A percentile compares a stretch with the other conserved stretches of the same genome.
These are phyloP conservation scores for Crassisporium funariophilum DNA, from an alignment of 768 basidiomycete species.

Conservation along the genomic window DNA sequence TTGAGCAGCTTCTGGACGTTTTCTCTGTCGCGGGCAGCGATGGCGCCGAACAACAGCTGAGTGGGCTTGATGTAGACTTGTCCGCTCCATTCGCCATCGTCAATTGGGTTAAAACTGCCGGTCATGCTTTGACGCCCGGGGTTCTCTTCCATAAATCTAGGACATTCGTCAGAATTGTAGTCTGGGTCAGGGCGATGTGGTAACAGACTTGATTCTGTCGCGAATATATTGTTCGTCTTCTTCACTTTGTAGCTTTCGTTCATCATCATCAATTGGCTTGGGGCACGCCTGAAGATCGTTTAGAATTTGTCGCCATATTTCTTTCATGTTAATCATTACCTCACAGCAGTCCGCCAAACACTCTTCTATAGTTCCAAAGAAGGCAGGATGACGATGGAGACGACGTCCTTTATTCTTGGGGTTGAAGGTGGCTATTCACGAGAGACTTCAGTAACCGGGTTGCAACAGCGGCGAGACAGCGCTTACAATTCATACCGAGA, in stretches of 20 bases:
- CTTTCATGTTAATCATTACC: slow-evolving; percentile 29
- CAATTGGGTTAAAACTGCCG: slow-evolving; percentile 67
- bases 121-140: slow-evolving; percentile 63
- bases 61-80: slow-evolving; percentile 60
- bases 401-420: slow-evolving; percentile 62
- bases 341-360: slow-evolving; percentile 65
- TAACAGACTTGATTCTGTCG: slow-evolving; percentile 50
- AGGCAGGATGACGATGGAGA: slow-evolving; percentile 65
- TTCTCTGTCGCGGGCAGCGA: slow-evolving; percentile 45
- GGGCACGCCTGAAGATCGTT: slow-evolving; percentile 50
- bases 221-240: slow-evolving; percentile 57
- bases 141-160: slow-evolving; percentile 65
- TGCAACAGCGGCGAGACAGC: background rate
- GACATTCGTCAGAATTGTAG: too few species aligned
- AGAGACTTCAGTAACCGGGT: background rate
- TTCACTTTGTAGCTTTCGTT: slow-evolving; percentile 49
- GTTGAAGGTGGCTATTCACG: slow-evolving; percentile 52
- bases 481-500: slow-evolving; percentile 59
- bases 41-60: slow-evolving; percentile 57
- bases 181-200: too few species aligned
- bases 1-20: slow-evolving; percentile 41
- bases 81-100: slow-evolving; percentile 65
- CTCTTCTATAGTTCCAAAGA: slow-evolving; percentile 60
- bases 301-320: too few species aligned
- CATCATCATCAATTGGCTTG: slow-evolving; percentile 55